Base-by-base conservation (phyloP, 2,329 filamentous ascomycete genomes). In the Epichloe uncinata region DNA sequence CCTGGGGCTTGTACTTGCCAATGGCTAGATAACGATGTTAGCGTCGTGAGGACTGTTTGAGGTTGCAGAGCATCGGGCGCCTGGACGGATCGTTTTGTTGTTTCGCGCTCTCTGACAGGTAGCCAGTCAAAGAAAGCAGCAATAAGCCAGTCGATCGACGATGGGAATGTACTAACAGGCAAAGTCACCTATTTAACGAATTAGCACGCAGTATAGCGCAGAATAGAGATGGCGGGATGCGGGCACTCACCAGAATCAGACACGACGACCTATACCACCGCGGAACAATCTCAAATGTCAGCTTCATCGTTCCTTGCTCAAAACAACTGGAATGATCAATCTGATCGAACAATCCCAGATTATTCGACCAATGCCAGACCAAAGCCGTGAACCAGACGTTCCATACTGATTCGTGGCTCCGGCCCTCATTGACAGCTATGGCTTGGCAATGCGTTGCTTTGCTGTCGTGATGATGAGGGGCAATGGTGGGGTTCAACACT, bases 1-100 rank as follows among this genome's bases (percentile, higher is more conserved):
- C 93, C 79, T 98, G 90, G 58, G 93, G 93, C 83, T 95, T 95
- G 84, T 98, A 98, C 79, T 97, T 96, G 78, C 79, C 90, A 71
- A 98, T 98, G 71, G 90, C 90, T 82, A 73, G 15, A 69, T 59
- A 72, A 70, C 43, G 20, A 46, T 18, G 58, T 66, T 16, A 65
- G 62, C 54, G 54, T 57, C 22, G 43, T 33, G 2, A 18, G 38
- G 48, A 51, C 36, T 20, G 7, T 18, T 3, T 4, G 22, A 20
- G n/a, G 26, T 22, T 26, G 13, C 18, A 13, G 35, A 18, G 12
- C 9, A 34, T 13, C 18, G 35, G 15, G 3, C 13, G 12, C n/a
- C 35, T 37, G 35, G n/a, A 7, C 35, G n/a, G 35, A 13, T 13
- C 12, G 35, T n/a, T 30, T 30, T 30, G 26, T 30, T 8, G n/a